Evolutionary conservation across 305 asterid species (phyloP).

Genomic region (Solanum hybrid): DNA sequence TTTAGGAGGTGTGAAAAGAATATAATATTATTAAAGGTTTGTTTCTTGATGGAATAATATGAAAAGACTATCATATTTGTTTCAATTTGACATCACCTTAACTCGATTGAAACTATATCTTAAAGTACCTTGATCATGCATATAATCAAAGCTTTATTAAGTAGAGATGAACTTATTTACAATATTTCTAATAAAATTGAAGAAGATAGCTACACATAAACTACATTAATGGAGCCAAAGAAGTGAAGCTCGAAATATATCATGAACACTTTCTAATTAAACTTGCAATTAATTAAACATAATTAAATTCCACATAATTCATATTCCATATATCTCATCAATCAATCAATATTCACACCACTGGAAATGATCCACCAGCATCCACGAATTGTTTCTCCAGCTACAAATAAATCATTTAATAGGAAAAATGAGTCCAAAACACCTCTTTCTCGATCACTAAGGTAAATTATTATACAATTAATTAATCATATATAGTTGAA

Average conservation of each 20-base stretch:
- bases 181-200: background rate
- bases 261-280: background rate
- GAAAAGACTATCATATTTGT: background rate
- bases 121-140: background rate
- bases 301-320: background rate
- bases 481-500: background rate
- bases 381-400: constrained; percentile 7
- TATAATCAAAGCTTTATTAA: background rate
- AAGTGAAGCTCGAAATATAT: background rate
- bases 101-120: background rate
- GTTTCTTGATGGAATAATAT: background rate
- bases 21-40: background rate
- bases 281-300: background rate
- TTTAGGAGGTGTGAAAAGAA: background rate
- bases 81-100: background rate
- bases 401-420: background rate
- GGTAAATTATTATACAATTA: background rate
- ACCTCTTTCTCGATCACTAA: background rate
- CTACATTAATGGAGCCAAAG: background rate
- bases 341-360: background rate
- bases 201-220: background rate
- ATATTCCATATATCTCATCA: background rate
- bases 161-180: background rate
- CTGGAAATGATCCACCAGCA: constrained; percentile 4
- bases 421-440: background rate